These are phyloP conservation scores for Cyclostephanos invisitatus DNA, from an alignment of 108 stramenopile species.

Conservation along the genomic window DNA sequence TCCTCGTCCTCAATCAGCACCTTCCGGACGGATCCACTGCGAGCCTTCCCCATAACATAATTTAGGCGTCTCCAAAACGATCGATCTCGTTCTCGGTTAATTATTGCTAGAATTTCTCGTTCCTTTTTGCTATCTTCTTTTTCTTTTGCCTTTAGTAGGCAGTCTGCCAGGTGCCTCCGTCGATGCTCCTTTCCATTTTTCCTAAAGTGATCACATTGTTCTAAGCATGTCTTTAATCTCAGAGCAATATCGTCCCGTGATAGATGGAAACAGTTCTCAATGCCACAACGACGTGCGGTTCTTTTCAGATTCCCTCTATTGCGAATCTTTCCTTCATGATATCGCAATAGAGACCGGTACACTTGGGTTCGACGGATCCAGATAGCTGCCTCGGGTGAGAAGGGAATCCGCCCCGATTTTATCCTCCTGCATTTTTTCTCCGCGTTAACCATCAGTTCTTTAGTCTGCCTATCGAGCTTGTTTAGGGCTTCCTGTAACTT, in stretches of 20 bases:
- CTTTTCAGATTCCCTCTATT: slow-evolving; percentile 15
- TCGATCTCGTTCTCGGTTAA: slow-evolving; percentile 10
- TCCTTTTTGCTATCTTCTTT: not conserved
- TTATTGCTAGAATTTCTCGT: slow-evolving; percentile 8
- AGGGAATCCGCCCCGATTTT: slow-evolving; percentile 10
- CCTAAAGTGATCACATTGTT: not conserved
- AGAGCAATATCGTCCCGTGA: not conserved
- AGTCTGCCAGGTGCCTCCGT: not conserved
- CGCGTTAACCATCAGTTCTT: not conserved
- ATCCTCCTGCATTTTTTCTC: slow-evolving; percentile 14
- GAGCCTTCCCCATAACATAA: not conserved
- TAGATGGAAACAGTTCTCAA: not conserved
- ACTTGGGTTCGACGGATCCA: slow-evolving; percentile 11
- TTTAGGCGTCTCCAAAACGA: slow-evolving; percentile 11
- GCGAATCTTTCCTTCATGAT: not conserved
- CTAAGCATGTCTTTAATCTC: not conserved
- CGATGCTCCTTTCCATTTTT: slow-evolving; percentile 2
- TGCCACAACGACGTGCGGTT: slow-evolving; percentile 2
- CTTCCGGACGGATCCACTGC: not conserved
- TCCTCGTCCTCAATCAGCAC: not conserved
- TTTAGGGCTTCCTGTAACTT: not conserved
- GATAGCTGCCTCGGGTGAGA: slow-evolving; percentile 3
- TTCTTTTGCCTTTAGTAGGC: not conserved
- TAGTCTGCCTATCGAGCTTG: not conserved
- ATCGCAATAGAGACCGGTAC: not conserved